Evolutionary conservation across 2,329 filamentous ascomycete genomes (phyloP), one percentile per base, ranked within the genome.

Genomic region (Aureobasidium namibiae): DNA sequence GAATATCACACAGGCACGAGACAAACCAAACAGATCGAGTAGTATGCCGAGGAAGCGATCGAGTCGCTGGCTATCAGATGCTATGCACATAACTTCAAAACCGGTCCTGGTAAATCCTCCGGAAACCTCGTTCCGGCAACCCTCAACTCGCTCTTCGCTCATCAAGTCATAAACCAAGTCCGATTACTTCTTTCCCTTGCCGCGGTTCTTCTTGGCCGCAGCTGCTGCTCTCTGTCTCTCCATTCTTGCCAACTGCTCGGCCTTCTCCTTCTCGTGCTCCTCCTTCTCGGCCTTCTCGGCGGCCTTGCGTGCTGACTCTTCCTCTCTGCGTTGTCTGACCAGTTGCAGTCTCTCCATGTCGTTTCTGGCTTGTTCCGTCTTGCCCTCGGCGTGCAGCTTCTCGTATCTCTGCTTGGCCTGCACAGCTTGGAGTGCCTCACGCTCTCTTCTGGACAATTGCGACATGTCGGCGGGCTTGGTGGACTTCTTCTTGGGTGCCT

Each of bases 351-450:
- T 83, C 61, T 90, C 92, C 66, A 97, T 70, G 74, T 99, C 94
- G 5, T 89, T 87, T 72, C 90, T 88, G 49, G 92, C 92, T 80
- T 96, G 89, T 62, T 99, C 94, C 45, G 94, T 97, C 84, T 97
- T 97, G 68, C 92, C 92, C 70, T 91, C 88, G 60, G 91, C 89
- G 69, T 96, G 92, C 67, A 96, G 74, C 76, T 95, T 95, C 79
- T 90, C 83, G 70, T 96, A 96, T 65, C 86, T 82, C 78, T 96
- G 92, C 73, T 91, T 92, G 31, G 90, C 90, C 71, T 92, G 88
- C 63, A 88, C 86, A 1, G 92, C 92, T 76, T 96, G 88, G 34
- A 94, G 69, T 2, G 92, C 89, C 77, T 97, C 87, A 21, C 85
- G 77, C 76, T 89, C 87, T 31, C 84, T 80, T 52, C 87, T 79